Evolutionary conservation across 345 rosid species (phyloP).

Genomic region (Carallia pectinifolia): DNA sequence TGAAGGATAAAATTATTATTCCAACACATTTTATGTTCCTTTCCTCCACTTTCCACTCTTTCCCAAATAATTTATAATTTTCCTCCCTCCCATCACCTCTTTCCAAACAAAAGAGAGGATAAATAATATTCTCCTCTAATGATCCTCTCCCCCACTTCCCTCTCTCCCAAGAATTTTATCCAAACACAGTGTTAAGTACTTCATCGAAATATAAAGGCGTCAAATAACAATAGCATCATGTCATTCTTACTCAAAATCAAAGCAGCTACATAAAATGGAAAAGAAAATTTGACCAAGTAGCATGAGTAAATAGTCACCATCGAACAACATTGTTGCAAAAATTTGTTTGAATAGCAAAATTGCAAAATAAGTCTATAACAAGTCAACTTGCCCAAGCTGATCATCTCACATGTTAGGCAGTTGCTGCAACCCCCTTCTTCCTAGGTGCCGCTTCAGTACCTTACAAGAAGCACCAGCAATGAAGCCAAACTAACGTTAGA

Average conservation of each 20-base stretch:
- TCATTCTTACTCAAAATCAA: slow-evolving; percentile 28
- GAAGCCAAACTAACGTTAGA: neutral
- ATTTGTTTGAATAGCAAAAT: slow-evolving; percentile 13
- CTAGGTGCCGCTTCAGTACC: slow-evolving; percentile 92
- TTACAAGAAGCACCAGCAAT: slow-evolving; percentile 15
- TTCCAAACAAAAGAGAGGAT: no score
- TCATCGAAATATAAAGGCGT: slow-evolving; percentile 2
- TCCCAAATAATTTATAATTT: no score
- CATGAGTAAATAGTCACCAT: slow-evolving; percentile 8
- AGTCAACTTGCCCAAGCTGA: slow-evolving; percentile 8
- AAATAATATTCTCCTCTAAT: no score
- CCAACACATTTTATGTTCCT: no score
- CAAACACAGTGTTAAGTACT: neutral
- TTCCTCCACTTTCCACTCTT: no score
- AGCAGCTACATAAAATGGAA: slow-evolving; percentile 13
- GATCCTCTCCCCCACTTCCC: no score
- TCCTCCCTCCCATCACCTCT: no score
- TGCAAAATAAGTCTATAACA: slow-evolving; percentile 16
- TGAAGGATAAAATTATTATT: no score
- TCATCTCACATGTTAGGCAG: slow-evolving; percentile 39
- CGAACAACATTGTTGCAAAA: slow-evolving; percentile 15
- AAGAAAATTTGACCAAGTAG: slow-evolving; percentile 10
- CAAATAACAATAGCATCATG: slow-evolving; percentile 17
- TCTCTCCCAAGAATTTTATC: no score
- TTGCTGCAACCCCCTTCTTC: slow-evolving; percentile 53